Evolutionary conservation across 805 yeast species (phyloP), one percentile per base, ranked within the genome.

Genomic region (Saccharomycopsis schoenii): DNA sequence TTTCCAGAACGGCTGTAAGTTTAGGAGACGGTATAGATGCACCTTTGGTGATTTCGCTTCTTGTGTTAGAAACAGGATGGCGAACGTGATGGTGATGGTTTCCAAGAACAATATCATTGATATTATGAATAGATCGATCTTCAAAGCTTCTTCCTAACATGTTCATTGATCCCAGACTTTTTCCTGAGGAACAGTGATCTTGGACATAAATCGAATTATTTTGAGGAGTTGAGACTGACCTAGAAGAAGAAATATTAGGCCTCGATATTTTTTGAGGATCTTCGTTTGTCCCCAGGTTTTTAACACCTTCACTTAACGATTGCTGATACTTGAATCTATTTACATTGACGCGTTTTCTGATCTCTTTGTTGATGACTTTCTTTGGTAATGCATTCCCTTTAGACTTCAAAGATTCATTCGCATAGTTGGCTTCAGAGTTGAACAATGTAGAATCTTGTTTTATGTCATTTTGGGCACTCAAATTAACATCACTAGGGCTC

Each of bases 291-390:
- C 14, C 34, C 15, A 2, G 12, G 11, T 4, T 21, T 34, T 15
- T 24, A 10, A n/a, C 55, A 2, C 15, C 4, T 19, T 47, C 19
- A 21, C 29, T 50, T 17, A 40, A 39, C 19, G n/a, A 4, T 10
- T 39, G 56, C 41, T 59, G 64, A 50, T 57, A 58, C 10, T 43
- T 47, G 42, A 58, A 55, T 57, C 62, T 55, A 39, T 63, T 60
- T 15, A 55, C 61, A 41, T 62, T 62, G 58, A 62, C 65, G 54
- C 61, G 57, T n/a, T 56, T 60, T 29, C 65, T 34, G 29, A 51
- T 58, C 54, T 62, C 61, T 17, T 60, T 62, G 40, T 62, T 62
- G 25, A 62, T 40, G 8, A 62, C 41, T 36, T 60, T 60, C 47
- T 62, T 60, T 24, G 52, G 15, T 9, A 47, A 47, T 21, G 52